Percentiles rank a stretch among this genome's conserved stretches.
These are phyloP conservation scores for Pistacia atlantica DNA, from an alignment of 345 rosid species.

Conservation along the genomic window DNA sequence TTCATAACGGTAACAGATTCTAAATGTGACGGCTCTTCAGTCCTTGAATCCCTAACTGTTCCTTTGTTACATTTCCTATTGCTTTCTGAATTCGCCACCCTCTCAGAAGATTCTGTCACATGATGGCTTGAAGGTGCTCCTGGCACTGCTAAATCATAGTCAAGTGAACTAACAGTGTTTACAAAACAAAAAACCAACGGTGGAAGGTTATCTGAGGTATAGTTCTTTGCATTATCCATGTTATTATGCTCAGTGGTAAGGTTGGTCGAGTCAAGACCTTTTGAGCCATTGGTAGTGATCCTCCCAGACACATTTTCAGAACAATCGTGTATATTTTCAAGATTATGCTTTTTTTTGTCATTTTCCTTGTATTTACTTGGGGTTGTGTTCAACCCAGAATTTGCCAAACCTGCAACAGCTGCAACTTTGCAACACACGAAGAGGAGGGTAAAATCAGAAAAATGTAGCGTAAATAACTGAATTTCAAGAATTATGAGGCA, in stretches of 20 bases:
- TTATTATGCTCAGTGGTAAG: not conserved
- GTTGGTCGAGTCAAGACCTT: conserved; percentile 9
- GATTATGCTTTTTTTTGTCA: not conserved
- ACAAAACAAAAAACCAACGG: not conserved
- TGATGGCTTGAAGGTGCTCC: conserved; percentile 10
- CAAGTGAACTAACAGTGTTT: conserved; percentile 16
- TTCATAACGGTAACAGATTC: not conserved
- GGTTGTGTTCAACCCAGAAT: conserved; percentile 17
- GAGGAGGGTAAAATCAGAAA: conserved; percentile 5
- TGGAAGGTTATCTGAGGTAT: conserved; percentile 5
- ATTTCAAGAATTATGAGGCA: not conserved
- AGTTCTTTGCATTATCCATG: not conserved
- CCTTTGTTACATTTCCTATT: not conserved
- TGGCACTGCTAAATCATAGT: conserved; percentile 4
- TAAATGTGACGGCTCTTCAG: conserved; percentile 15
- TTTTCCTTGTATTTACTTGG: conserved; percentile 22
- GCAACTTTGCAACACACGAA: conserved; percentile 12
- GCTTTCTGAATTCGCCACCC: conserved; percentile 1
- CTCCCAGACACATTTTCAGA: conserved; percentile 6
- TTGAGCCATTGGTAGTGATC: conserved; percentile 4
- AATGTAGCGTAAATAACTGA: not conserved
- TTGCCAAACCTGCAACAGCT: conserved; percentile 22
- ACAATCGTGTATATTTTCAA: not conserved
- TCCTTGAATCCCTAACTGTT: conserved; percentile 5
- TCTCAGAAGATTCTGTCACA: conserved; percentile 23